A percentile compares a stretch with the other conserved stretches of the same genome.
phyloP scores from a whole-genome alignment of 2,329 filamentous ascomycete genomes.

The Esteya vermicola region DNA sequence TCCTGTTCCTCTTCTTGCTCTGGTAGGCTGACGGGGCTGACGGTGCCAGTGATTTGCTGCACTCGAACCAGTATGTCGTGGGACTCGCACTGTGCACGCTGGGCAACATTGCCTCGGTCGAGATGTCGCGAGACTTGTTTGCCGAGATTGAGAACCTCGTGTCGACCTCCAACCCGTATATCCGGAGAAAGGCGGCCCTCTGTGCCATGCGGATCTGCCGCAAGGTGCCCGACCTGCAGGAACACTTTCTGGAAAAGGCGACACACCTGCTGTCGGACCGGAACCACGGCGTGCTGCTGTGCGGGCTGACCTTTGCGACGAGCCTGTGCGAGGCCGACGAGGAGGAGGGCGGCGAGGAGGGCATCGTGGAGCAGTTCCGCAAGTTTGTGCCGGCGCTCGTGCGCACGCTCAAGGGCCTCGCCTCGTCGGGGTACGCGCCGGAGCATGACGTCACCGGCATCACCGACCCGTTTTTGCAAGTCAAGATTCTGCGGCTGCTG shows the following conservation, averaged over 20 bases:
- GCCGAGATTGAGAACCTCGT: constrained; percentile 87
- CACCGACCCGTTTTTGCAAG: constrained; percentile 92
- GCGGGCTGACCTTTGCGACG: constrained; percentile 77
- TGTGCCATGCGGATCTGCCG: constrained; percentile 98
- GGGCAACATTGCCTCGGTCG: constrained; percentile 92
- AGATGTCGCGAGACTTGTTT: constrained; percentile 97
- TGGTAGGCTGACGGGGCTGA: constrained; percentile 17
- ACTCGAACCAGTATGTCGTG: constrained; percentile 97
- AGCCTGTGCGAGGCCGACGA: constrained; percentile 94
- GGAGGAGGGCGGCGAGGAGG: constrained; percentile 77
- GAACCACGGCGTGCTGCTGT: constrained; percentile 90
- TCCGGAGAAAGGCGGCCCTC: constrained; percentile 90
- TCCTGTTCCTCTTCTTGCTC: not conserved
- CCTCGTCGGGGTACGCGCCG: constrained; percentile 89
- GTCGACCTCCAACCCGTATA: constrained; percentile 94
- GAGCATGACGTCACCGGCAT: constrained; percentile 98
- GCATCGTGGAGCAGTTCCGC: constrained; percentile 81
- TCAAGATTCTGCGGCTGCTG: constrained; percentile 82
- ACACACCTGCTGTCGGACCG: constrained; percentile 77
- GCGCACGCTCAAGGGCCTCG: constrained; percentile 79
- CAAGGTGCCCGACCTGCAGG: constrained; percentile 92
- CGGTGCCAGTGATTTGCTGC: constrained; percentile 65
- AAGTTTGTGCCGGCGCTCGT: constrained; percentile 74
- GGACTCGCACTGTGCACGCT: constrained; percentile 91
- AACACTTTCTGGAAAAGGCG: constrained; percentile 93